phyloP scores from a whole-genome alignment of 306 rosid species.

The Quercus wislizeni region DNA sequence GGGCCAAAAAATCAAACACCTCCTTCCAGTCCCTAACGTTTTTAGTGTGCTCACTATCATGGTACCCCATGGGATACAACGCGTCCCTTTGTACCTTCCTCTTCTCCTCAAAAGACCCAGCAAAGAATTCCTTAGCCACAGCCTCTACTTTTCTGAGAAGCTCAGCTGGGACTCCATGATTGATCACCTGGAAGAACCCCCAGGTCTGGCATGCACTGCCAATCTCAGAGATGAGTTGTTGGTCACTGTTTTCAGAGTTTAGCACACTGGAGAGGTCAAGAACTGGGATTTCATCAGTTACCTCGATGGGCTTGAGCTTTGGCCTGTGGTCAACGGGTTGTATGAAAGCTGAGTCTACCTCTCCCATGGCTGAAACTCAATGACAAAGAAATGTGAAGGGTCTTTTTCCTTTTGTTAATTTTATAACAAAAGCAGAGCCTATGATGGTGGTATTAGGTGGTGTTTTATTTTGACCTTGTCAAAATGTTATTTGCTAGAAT shows the following conservation, averaged over 20 bases:
- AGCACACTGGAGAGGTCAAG: slow-evolving; percentile 48
- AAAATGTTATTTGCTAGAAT: too few species aligned
- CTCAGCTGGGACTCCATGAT: slow-evolving; percentile 62
- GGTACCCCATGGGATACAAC: slow-evolving; percentile 52
- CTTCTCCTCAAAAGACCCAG: slow-evolving; percentile 34
- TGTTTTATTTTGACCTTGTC: too few species aligned
- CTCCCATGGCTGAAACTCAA: slow-evolving; percentile 44
- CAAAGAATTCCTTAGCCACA: slow-evolving; percentile 47
- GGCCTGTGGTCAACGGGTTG: slow-evolving; percentile 57
- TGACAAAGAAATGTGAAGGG: background rate
- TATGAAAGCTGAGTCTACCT: slow-evolving; percentile 50
- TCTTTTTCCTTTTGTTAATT: too few species aligned
- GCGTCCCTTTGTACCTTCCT: slow-evolving; percentile 62
- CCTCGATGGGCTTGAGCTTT: slow-evolving; percentile 13
- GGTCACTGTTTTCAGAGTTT: background rate
- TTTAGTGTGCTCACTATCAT: slow-evolving; percentile 74
- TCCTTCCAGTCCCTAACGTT: slow-evolving; percentile 92
- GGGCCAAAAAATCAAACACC: slow-evolving; percentile 70
- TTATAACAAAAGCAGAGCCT: too few species aligned
- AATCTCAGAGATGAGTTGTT: slow-evolving; percentile 33
- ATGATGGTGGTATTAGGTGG: too few species aligned
- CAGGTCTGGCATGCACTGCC: slow-evolving; percentile 63
- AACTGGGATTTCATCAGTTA: slow-evolving; percentile 43
- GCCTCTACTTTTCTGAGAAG: slow-evolving; percentile 33
- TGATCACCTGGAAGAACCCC: slow-evolving; percentile 87